Evolutionary conservation across 352 stramenopile species (phyloP).

Genomic region (Pythium scleroteichum): DNA sequence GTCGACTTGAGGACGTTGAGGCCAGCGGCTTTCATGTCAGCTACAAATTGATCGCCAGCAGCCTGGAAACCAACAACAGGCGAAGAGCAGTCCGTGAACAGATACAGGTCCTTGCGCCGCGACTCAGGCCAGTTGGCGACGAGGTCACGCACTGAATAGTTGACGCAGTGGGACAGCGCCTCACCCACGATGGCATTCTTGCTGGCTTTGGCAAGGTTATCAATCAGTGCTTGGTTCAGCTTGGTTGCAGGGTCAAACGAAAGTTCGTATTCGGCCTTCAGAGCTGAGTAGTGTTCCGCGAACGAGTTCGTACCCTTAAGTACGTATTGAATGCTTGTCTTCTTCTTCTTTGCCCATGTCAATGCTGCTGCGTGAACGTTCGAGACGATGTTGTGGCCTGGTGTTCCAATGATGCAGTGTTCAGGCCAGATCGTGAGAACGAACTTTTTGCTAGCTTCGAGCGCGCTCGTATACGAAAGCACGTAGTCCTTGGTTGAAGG

Average conservation of each 20-base stretch:
- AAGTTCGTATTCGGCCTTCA: conserved; percentile 93
- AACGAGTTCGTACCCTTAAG: conserved; percentile 94
- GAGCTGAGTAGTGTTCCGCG: conserved; percentile 96
- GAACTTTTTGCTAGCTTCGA: conserved; percentile 91
- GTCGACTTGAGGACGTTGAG: conserved; percentile 19
- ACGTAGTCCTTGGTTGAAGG: conserved; percentile 84
- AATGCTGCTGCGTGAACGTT: conserved; percentile 82
- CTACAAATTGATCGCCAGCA: conserved; percentile 5
- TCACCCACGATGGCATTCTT: conserved; percentile 92
- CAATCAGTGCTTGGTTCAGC: conserved; percentile 87
- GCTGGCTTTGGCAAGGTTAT: conserved; percentile 70
- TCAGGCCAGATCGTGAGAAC: conserved; percentile 96
- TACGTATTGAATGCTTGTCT: conserved; percentile 75
- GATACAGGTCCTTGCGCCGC: conserved; percentile 55
- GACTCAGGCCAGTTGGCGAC: conserved; percentile 75
- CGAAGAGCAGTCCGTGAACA: conserved; percentile 75
- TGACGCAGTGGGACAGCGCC: conserved; percentile 95
- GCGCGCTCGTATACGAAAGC: conserved; percentile 87
- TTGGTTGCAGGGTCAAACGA: conserved; percentile 63
- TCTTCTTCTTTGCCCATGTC: conserved; percentile 78
- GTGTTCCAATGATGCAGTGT: conserved; percentile 94
- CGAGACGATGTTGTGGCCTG: conserved; percentile 88
- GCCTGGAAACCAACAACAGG: conserved; percentile 61
- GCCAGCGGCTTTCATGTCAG: conserved; percentile 15
- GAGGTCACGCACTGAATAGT: conserved; percentile 95